Conservation (phyloP, 495 filamentous ascomycete species). For the Aspergillus sclerotioniger region DNA sequence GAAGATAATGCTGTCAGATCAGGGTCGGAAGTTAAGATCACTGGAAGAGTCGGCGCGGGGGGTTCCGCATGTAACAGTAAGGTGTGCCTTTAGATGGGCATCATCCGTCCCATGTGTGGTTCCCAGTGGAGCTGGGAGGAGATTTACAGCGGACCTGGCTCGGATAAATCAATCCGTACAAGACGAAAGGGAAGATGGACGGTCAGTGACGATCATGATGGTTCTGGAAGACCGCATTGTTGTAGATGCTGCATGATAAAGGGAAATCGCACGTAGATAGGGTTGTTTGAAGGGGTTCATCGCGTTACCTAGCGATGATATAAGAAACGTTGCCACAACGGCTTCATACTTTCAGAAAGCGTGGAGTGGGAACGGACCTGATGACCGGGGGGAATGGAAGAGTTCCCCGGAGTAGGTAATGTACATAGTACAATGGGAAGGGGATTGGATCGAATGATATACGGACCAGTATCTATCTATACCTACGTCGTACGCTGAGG, state of each 20-base stretch:
- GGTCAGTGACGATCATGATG: neutral
- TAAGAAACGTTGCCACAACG: slow-evolving; percentile 10
- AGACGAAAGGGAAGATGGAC: neutral
- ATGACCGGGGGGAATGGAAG: neutral
- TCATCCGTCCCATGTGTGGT: slow-evolving; percentile 5
- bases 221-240: neutral
- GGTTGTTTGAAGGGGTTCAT: neutral
- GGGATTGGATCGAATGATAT: too few relatives aligned
- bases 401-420: too few relatives aligned
- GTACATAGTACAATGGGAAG: too few relatives aligned
- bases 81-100: slow-evolving; percentile 5
- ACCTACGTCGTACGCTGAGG: too few relatives aligned
- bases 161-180: slow-evolving; percentile 10
- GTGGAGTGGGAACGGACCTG: neutral
- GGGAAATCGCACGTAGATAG: neutral
- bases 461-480: too few relatives aligned
- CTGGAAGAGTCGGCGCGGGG: slow-evolving; percentile 8
- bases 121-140: slow-evolving; percentile 10
- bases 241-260: neutral
- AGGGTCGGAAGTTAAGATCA: slow-evolving; percentile 2
- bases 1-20: neutral
- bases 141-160: slow-evolving; percentile 10
- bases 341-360: too few relatives aligned
- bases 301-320: slow-evolving; percentile 11
- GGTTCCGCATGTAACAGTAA: slow-evolving; percentile 1